A percentile compares a stretch with the other conserved stretches of the same genome.
Conservation (phyloP, 2,329 filamentous ascomycete genomes). For the Venturia effusa region DNA sequence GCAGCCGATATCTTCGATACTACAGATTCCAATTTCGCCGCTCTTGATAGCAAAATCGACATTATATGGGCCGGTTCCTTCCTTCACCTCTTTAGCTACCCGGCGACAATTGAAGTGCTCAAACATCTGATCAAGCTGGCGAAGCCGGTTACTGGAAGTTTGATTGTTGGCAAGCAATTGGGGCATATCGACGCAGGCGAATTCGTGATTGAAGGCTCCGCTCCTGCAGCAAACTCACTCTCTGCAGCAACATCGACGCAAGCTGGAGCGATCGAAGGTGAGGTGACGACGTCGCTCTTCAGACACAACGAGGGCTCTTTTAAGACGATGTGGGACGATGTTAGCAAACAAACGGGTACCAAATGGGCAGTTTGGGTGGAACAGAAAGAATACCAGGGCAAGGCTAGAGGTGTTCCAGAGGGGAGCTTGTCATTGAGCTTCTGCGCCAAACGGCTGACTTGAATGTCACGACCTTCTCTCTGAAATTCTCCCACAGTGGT, state of each 20-base stretch:
- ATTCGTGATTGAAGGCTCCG: slow-evolving; percentile 9
- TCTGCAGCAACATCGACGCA: not conserved
- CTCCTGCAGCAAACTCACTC: not conserved
- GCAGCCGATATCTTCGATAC: slow-evolving; percentile 37
- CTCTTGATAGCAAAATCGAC: slow-evolving; percentile 22
- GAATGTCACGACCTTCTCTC: not conserved
- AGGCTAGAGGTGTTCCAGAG: not conserved
- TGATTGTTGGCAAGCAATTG: slow-evolving; percentile 44
- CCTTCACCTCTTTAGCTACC: slow-evolving; percentile 31
- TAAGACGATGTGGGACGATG: slow-evolving; percentile 27
- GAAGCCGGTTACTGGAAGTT: slow-evolving; percentile 29
- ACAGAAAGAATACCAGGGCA: not conserved
- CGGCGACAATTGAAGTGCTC: slow-evolving; percentile 21
- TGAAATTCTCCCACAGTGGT: not conserved
- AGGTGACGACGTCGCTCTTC: slow-evolving; percentile 17
- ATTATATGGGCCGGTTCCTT: slow-evolving; percentile 31
- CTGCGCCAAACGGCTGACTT: not conserved
- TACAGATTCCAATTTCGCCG: slow-evolving; percentile 16
- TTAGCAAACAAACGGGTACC: slow-evolving; percentile 6
- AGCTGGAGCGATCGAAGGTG: slow-evolving; percentile 12
- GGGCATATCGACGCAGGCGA: slow-evolving; percentile 23
- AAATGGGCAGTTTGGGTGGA: slow-evolving; percentile 7
- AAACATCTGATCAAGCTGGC: slow-evolving; percentile 23
- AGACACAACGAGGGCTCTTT: slow-evolving; percentile 26
- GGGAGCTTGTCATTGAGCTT: not conserved